These are phyloP conservation scores for Trichoderma asperelloides DNA, from an alignment of 495 filamentous ascomycete genomes.

Conservation along the genomic window DNA sequence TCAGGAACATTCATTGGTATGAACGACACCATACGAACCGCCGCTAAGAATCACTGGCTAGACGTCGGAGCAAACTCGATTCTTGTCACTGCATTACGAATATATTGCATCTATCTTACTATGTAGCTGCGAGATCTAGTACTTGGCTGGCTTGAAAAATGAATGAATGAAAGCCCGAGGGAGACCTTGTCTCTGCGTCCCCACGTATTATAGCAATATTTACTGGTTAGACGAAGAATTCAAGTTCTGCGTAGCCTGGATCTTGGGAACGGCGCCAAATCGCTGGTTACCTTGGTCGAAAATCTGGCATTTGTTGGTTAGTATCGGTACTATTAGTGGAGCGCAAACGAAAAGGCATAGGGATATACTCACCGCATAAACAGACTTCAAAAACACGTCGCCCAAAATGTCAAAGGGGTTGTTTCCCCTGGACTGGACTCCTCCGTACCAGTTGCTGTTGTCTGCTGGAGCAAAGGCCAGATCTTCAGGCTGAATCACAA, in stretches of 20 bases:
- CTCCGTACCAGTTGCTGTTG: constrained; percentile 47
- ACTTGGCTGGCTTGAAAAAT: background rate
- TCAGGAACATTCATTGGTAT: constrained; percentile 18
- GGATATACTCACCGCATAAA: constrained; percentile 49
- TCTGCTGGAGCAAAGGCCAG: constrained; percentile 44
- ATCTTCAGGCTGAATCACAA: constrained; percentile 47
- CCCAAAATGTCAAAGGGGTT: constrained; percentile 64
- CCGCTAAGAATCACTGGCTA: constrained; percentile 24
- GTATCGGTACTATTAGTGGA: constrained; percentile 4
- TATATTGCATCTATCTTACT: background rate
- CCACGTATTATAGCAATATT: background rate
- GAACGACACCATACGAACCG: constrained; percentile 18
- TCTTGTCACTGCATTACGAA: constrained; percentile 5
- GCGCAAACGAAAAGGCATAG: background rate
- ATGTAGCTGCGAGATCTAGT: background rate
- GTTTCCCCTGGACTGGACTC: constrained; percentile 53
- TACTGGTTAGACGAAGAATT: constrained; percentile 17
- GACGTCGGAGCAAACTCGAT: constrained; percentile 22
- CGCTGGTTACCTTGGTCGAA: constrained; percentile 64
- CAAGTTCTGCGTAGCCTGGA: constrained; percentile 47
- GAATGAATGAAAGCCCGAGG: background rate
- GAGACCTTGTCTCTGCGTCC: background rate
- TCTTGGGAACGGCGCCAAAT: constrained; percentile 56
- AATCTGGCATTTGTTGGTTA: constrained; percentile 35
- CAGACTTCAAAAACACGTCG: constrained; percentile 70